phyloP scores from a whole-genome alignment of 2,329 filamentous ascomycete genomes.

The Claviceps sorghi region DNA sequence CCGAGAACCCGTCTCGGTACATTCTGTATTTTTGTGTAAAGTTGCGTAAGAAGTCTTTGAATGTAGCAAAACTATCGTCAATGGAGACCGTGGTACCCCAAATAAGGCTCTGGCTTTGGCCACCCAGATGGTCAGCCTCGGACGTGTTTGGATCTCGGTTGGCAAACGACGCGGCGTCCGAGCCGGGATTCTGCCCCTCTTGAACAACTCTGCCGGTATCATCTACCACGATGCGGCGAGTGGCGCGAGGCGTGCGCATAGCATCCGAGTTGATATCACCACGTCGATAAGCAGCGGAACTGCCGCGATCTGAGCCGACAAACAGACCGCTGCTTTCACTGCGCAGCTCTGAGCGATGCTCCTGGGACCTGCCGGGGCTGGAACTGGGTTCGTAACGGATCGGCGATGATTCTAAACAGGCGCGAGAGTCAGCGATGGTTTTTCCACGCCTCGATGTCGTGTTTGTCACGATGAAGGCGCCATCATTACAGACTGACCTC shows the following conservation, averaged over 20 bases:
- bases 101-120: constrained; percentile 66
- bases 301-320: constrained; percentile 47
- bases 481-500: constrained; percentile 35
- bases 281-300: constrained; percentile 42
- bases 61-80: constrained; percentile 69
- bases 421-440: constrained; percentile 5
- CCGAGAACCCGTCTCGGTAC: constrained; percentile 72
- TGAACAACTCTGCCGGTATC: constrained; percentile 43
- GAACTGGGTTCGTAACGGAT: constrained; percentile 85
- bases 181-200: constrained; percentile 35
- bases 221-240: constrained; percentile 44
- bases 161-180: constrained; percentile 45
- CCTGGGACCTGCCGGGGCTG: constrained; percentile 54
- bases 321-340: constrained; percentile 83
- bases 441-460: not conserved
- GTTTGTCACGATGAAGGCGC: not conserved
- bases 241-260: constrained; percentile 37
- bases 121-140: constrained; percentile 77
- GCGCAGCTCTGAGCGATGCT: constrained; percentile 54
- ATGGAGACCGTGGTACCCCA: constrained; percentile 98
- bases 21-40: constrained; percentile 90
- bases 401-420: constrained; percentile 64
- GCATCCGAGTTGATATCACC: constrained; percentile 80
- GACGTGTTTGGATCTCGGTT: constrained; percentile 70
- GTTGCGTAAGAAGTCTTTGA: constrained; percentile 85